phyloP scores from a whole-genome alignment of 306 rosid species.

The Bauhinia variegata region DNA sequence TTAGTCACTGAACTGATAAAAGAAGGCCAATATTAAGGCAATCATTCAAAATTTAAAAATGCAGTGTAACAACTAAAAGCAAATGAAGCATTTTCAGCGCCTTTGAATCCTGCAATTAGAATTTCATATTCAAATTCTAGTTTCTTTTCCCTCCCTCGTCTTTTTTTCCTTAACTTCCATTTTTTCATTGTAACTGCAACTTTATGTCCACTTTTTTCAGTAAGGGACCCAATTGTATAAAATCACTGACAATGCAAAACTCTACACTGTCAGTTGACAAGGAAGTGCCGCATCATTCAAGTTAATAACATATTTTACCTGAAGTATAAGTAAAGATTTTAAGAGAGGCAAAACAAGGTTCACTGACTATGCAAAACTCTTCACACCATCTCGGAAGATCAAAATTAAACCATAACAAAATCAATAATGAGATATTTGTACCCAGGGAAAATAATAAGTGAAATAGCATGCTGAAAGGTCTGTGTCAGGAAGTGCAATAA shows the following conservation, averaged over 20 bases:
- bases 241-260: background rate
- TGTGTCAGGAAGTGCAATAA: slow-evolving; percentile 5
- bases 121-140: slow-evolving; percentile 17
- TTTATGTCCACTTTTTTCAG: background rate
- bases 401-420: too few relatives aligned
- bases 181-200: slow-evolving; percentile 1
- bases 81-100: slow-evolving; percentile 20
- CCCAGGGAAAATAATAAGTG: background rate
- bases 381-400: too few relatives aligned
- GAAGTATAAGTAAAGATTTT: too few relatives aligned
- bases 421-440: slow-evolving; percentile 5
- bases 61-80: too few relatives aligned
- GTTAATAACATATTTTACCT: too few relatives aligned
- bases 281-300: too few relatives aligned
- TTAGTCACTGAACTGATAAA: slow-evolving; percentile 21
- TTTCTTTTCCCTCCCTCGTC: slow-evolving; percentile 9
- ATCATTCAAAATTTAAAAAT: too few relatives aligned
- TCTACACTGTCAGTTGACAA: too few relatives aligned
- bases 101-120: slow-evolving; percentile 14
- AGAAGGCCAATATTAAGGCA: slow-evolving; percentile 1
- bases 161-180: too few relatives aligned
- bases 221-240: slow-evolving; percentile 14
- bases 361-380: too few relatives aligned
- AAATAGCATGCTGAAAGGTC: slow-evolving; percentile 15
- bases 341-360: too few relatives aligned